Evolutionary conservation across 2,329 filamentous ascomycete genomes (phyloP), one percentile per base, ranked within the genome.

Genomic region (Tolypocladium ophioglossoides): DNA sequence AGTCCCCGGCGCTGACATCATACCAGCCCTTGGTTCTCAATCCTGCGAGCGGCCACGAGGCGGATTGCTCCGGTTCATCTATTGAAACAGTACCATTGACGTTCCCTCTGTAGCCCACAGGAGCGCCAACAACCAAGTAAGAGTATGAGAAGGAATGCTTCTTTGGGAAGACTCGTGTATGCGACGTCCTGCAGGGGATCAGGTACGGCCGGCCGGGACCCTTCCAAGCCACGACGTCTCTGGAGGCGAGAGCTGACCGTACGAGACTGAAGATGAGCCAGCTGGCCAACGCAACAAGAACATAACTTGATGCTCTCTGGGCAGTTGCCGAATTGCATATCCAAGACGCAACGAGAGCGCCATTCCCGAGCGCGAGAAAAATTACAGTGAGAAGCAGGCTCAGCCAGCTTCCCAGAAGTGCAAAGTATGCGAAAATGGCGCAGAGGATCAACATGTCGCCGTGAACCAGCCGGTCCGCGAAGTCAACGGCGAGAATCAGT

Each of bases 121-220:
- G 86, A 41, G 87, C 74, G 0, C 86, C 86, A 30, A 84, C 81
- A 48, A 84, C 74, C 1, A 91, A 76, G 65, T 90, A 89, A 0
- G 84, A 83, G 64, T 89, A 89, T 1, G 73, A 73, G 63, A 91
- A 91, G 0, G 77, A 77, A 64, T 90, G 84, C 55, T 78, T 80
- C 63, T 82, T 76, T 0, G 87, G 87, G 55, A 85, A 83, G n/a
- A 86, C 65, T 20, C 86, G 76, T 4, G 78, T 72, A 65, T 91
- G 87, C 2, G 77, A 83, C 16, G 83, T 88, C 47, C 72, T 74
- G 61, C 82, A 83, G 9, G 85, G 84, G 44, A 90, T 80, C 14
- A 91, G 69, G 54, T 82, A 68, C 3, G 80, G 77, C n/a, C 53
- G 55, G 38, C 55, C 55, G 16, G 50, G 50, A 18, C 59, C 56